Evolutionary conservation across 768 basidiomycete species (phyloP).

Genomic region (Trametes maxima): DNA sequence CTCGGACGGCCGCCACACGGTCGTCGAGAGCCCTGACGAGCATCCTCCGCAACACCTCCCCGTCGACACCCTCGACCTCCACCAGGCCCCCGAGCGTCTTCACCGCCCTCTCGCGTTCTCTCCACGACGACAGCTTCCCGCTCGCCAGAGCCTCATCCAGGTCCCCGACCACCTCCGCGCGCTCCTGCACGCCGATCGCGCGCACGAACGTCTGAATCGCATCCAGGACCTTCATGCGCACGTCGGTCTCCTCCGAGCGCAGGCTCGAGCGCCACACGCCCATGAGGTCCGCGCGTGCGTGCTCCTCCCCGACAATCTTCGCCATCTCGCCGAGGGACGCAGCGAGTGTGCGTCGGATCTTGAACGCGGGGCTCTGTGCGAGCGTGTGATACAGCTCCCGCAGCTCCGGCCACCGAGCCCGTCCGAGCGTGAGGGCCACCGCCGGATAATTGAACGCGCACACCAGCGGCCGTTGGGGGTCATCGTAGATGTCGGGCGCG

Average conservation of each 20-base stretch:
- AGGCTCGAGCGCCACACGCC: slow-evolving; percentile 69
- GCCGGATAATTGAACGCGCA: slow-evolving; percentile 94
- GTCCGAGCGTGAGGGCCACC: slow-evolving; percentile 81
- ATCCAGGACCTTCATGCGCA: slow-evolving; percentile 72
- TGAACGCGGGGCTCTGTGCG: slow-evolving; percentile 56
- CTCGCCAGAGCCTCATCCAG: slow-evolving; percentile 55
- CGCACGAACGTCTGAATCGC: slow-evolving; percentile 58
- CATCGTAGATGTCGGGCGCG: slow-evolving; percentile 43
- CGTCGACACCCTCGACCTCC: slow-evolving; percentile 43
- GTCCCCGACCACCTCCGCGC: slow-evolving; percentile 44
- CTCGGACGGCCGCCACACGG: slow-evolving; percentile 81
- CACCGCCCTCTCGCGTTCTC: slow-evolving; percentile 74
- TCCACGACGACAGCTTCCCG: slow-evolving; percentile 68
- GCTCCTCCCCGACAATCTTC: slow-evolving; percentile 74
- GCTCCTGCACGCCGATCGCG: slow-evolving; percentile 50
- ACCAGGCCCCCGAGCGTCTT: slow-evolving; percentile 55
- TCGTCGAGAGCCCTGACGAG: slow-evolving; percentile 70
- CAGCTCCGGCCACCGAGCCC: slow-evolving; percentile 71
- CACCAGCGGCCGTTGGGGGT: slow-evolving; percentile 73
- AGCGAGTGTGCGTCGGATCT: slow-evolving; percentile 79
- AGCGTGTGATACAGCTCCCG: slow-evolving; percentile 69
- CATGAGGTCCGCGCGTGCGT: slow-evolving; percentile 69
- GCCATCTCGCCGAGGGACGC: slow-evolving; percentile 91
- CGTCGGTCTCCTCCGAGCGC: slow-evolving; percentile 61
- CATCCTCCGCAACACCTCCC: slow-evolving; percentile 53